Base-by-base conservation (phyloP, 345 rosid genomes). In the Citrus maxima region DNA sequence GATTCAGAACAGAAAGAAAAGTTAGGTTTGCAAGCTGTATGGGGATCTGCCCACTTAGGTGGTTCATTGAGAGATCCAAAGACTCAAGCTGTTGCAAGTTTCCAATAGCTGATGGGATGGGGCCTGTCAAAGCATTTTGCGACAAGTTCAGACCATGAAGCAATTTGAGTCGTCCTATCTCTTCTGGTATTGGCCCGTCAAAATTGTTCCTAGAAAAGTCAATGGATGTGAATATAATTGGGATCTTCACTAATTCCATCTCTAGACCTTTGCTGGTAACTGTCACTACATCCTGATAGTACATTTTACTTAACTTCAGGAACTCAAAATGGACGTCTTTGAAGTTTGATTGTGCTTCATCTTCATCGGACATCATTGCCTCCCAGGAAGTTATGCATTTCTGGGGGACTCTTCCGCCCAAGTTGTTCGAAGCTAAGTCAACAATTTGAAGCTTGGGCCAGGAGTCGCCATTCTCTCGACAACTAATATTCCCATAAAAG, bases 361-460 rank as follows among this genome's bases (percentile, higher is more conserved):
- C 54, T 61, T 18, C 82, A 51, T 46, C 38, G 9, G 19, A 59
- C 84, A 12, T 80, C 89, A 90, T 90, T 40, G 86, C 91, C 70
- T 71, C 21, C 91, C 87, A 86, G 4, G 77, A 67, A 8, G 0
- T 22, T 24, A 90, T 64, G 59, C 46, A 30, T 5, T 81, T 28
- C 21, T 4, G 4, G 7, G 82, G 86, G 0, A 86, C 13, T 0
- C 0, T 35, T 6, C 81, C 76, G 14, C 0, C 40, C 28, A 89
- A 91, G 9, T 58, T 0, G 38, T 90, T 91, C 6, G 61, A 13
- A 2, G 92, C 82, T 46, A 88, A 58, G 51, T 90, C 93, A 1
- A 89, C 77, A n/a, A 91, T 86, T 19, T 87, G 90, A 34, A 88
- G 87, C 72, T 5, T 76, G n/a, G 76, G 77, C 80, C 88, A 86